phyloP scores from a whole-genome alignment of 352 stramenopile genomes.

The Phytophthora rubi region DNA sequence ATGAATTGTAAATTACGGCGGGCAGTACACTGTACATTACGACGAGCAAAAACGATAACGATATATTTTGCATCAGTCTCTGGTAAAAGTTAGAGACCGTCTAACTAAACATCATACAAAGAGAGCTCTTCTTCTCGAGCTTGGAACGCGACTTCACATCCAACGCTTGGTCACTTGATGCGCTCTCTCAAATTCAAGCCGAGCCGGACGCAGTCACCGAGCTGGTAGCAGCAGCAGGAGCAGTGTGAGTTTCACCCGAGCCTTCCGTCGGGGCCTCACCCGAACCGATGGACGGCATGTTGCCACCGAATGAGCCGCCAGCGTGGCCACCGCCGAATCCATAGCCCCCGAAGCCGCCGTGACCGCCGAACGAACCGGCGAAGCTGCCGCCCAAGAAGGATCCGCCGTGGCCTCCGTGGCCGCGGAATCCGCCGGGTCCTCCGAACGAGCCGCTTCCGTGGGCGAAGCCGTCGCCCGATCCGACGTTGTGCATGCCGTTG shows the following conservation, averaged over 20 bases:
- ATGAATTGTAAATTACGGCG: no score
- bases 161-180: background rate
- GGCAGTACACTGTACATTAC: no score
- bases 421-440: constrained; percentile 2
- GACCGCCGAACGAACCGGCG: background rate
- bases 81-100: no score
- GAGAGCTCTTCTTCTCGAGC: no score
- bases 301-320: background rate
- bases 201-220: constrained; percentile 2
- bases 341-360: background rate
- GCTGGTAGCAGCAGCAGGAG: constrained; percentile 9
- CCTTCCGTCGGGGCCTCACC: constrained; percentile 14
- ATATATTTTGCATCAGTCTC: no score
- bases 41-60: no score
- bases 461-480: constrained; percentile 19
- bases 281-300: constrained; percentile 21
- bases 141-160: no score
- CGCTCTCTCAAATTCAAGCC: background rate
- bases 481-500: constrained; percentile 28
- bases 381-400: constrained; percentile 18
- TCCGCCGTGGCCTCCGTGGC: constrained; percentile 3
- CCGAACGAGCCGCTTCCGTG: constrained; percentile 21
- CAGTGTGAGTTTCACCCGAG: constrained; percentile 5
- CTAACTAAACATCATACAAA: no score
- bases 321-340: background rate